These are phyloP conservation scores for Artemisia tridentata DNA, from an alignment of 129 eudicot species.

Conservation along the genomic window DNA sequence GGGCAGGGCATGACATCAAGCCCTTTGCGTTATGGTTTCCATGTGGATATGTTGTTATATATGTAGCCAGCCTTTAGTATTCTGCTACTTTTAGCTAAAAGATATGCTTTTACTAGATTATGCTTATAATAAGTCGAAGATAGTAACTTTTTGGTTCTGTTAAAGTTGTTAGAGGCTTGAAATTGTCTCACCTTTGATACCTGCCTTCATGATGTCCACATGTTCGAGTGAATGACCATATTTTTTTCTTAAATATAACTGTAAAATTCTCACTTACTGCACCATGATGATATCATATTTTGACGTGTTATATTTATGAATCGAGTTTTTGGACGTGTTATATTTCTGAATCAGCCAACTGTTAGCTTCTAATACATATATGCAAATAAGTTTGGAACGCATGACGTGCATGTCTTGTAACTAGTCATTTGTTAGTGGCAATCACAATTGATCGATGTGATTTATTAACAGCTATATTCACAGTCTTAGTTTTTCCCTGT, in stretches of 20 bases:
- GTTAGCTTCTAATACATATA: neutral
- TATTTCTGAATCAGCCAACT: slow-evolving; percentile 13
- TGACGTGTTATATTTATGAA: neutral
- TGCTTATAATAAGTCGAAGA: neutral
- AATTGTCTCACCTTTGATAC: neutral
- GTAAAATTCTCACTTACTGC: neutral
- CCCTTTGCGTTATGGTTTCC: neutral
- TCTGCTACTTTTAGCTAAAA: neutral
- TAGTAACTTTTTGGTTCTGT: slow-evolving; percentile 5
- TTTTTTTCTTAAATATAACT: neutral
- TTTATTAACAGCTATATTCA: neutral
- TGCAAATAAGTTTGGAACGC: neutral
- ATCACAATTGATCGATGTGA: slow-evolving; percentile 17
- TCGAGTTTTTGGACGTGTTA: neutral
- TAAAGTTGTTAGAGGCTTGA: slow-evolving; percentile 16
- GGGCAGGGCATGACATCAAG: neutral
- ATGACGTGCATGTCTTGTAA: slow-evolving; percentile 8
- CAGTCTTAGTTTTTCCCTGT: slow-evolving; percentile 10
- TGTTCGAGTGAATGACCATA: neutral
- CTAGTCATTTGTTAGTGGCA: slow-evolving; percentile 10
- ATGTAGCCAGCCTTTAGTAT: slow-evolving; percentile 14
- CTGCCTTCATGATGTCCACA: slow-evolving; percentile 11
- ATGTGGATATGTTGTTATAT: neutral
- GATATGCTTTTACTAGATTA: slow-evolving; percentile 5
- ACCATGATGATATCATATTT: neutral